Base-by-base conservation (phyloP, 106 monocot species). In the Dendrobium chrysotoxum region DNA sequence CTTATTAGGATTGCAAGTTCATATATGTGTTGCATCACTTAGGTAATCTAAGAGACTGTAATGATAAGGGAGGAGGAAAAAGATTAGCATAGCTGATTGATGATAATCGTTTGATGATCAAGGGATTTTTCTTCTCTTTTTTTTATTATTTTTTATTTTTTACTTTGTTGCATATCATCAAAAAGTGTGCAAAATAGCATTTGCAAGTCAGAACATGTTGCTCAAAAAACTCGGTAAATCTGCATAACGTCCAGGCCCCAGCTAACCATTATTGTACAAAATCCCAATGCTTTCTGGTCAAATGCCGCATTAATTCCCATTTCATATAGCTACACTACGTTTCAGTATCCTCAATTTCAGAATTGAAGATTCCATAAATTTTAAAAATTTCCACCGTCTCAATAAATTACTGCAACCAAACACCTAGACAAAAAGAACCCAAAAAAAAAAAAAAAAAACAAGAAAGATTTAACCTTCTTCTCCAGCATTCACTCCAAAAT, bases 401-500 rank as follows among this genome's bases (percentile, higher is more conserved):
- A n/a, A 65, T 17, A 9, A 13, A 64, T 12, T 31, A 71, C 28
- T 31, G 9, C 71, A 71, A 35, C 21, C 11, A 71, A 38, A 28
- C 40, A 74, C 7, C 15, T 20, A 40, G 7, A 30, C 17, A 74
- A 42, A 28, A 42, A 40, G 0, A 42, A 64, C 11, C 11, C 20
- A 35, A 64, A 23, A 64, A 64, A 64, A 23, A 21, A 21, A 64
- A 6, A 23, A 64, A 13, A 47, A 46, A 4, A 2, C 9, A 76
- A 76, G 76, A 76, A 74, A 25, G 47, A 47, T 46, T 41, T 28
- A 1, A 76, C 44, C 47, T 76, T 46, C 13, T 13, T 35, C 2
- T 9, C 13, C 46, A 76, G 38, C 28, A 45, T 71, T 87, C 86
- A 96, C 82, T 96, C 93, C 79, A 97, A 77, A 21, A 81, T 85